Evolutionary conservation across 106 monocot genomes (phyloP).

Genomic region (Hemerocallis citrina): DNA sequence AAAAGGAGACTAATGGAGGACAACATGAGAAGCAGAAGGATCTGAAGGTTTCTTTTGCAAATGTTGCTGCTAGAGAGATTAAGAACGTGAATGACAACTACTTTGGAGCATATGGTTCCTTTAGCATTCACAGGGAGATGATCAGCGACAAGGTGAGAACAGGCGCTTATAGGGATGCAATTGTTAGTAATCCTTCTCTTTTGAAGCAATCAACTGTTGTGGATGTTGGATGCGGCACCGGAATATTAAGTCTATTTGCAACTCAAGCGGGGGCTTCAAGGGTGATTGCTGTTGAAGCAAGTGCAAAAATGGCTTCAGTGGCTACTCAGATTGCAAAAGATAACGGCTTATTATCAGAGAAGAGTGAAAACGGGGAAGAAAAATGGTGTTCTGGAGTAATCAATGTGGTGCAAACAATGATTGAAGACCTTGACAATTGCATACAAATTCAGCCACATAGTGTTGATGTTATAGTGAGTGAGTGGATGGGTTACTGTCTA

Average conservation of each 20-base stretch:
- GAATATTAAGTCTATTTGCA: slow-evolving; percentile 95
- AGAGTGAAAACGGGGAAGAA: slow-evolving; percentile 11
- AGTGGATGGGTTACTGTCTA: slow-evolving; percentile 99
- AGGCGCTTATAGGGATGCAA: slow-evolving; percentile 76
- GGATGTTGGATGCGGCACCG: slow-evolving; percentile 99
- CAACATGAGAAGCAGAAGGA: slow-evolving; percentile 19
- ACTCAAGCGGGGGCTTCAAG: slow-evolving; percentile 91
- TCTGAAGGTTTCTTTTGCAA: slow-evolving; percentile 44
- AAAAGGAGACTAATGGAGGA: too few relatives aligned
- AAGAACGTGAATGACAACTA: slow-evolving; percentile 67
- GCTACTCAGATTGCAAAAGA: slow-evolving; percentile 84
- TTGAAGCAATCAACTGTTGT: slow-evolving; percentile 64
- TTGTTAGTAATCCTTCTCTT: slow-evolving; percentile 73
- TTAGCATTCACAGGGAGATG: slow-evolving; percentile 97
- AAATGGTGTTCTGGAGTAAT: slow-evolving; percentile 31
- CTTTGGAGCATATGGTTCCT: slow-evolving; percentile 88
- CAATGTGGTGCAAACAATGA: slow-evolving; percentile 72
- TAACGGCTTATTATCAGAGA: slow-evolving; percentile 42
- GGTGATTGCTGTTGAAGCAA: slow-evolving; percentile 95
- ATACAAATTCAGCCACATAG: slow-evolving; percentile 49
- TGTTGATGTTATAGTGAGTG: slow-evolving; percentile 87
- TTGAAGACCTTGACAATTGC: slow-evolving; percentile 75
- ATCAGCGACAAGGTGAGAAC: slow-evolving; percentile 91
- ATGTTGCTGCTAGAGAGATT: slow-evolving; percentile 50
- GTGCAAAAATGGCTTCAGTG: slow-evolving; percentile 76